phyloP scores from a whole-genome alignment of 2,329 filamentous ascomycete genomes.

The Hypoxylon sp. region DNA sequence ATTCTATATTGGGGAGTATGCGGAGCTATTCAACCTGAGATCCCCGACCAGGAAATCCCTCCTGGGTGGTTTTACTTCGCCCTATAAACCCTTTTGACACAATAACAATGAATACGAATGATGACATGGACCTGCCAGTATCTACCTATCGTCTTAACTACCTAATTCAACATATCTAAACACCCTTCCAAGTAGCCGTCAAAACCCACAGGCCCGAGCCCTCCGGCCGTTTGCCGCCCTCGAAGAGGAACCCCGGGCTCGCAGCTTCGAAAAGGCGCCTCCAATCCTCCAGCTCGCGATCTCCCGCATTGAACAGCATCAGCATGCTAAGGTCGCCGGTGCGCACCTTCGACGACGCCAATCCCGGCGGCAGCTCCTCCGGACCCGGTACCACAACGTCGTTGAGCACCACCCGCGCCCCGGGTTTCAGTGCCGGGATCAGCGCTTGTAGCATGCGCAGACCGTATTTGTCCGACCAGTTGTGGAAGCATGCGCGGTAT shows the following conservation, averaged over 20 bases:
- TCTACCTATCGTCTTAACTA: background rate
- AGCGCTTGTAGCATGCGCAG: constrained; percentile 47
- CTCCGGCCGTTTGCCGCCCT: constrained; percentile 8
- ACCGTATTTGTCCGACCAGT: constrained; percentile 53
- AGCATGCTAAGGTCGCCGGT: constrained; percentile 14
- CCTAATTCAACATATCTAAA: constrained; percentile 1
- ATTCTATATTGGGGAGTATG: too few species aligned
- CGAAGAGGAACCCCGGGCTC: constrained; percentile 14
- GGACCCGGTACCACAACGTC: constrained; percentile 16
- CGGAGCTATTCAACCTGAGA: too few species aligned
- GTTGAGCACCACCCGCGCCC: constrained; percentile 47
- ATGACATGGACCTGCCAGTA: too few species aligned
- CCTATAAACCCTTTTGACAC: too few species aligned
- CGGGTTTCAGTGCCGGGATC: constrained; percentile 50
- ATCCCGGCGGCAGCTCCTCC: constrained; percentile 6
- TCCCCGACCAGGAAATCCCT: too few species aligned
- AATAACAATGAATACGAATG: too few species aligned
- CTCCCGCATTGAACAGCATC: constrained; percentile 7
- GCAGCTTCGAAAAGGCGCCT: constrained; percentile 7
- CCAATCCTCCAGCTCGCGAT: constrained; percentile 26
- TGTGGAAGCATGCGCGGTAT: constrained; percentile 47
- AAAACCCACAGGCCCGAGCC: constrained; percentile 10
- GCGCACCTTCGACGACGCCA: constrained; percentile 2
- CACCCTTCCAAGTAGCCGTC: constrained; percentile 1
- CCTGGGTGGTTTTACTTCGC: too few species aligned